Percentiles rank a stretch among this genome's conserved stretches.
These are phyloP conservation scores for Phaffomyces opuntiae DNA, from an alignment of 805 yeast species.

Conservation along the genomic window DNA sequence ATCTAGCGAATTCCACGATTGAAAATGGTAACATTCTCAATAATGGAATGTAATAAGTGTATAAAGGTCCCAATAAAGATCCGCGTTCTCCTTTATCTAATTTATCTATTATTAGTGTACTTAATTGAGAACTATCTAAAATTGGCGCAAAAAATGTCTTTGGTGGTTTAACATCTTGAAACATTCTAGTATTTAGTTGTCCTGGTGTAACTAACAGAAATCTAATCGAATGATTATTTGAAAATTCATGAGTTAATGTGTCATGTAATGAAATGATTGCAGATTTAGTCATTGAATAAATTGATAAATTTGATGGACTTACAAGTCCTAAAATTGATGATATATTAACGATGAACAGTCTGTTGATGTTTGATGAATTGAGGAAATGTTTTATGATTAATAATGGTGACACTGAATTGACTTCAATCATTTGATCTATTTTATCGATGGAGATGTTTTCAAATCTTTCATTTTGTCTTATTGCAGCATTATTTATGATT, in stretches of 20 bases:
- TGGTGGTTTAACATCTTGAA: slow-evolving; percentile 70
- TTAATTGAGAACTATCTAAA: slow-evolving; percentile 51
- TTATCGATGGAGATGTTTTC: slow-evolving; percentile 44
- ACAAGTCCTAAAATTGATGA: slow-evolving; percentile 76
- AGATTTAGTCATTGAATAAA: slow-evolving; percentile 84
- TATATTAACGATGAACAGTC: slow-evolving; percentile 73
- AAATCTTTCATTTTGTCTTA: slow-evolving; percentile 46
- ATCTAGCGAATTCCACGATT: slow-evolving; percentile 33
- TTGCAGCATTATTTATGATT: slow-evolving; percentile 80
- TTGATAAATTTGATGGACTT: slow-evolving; percentile 69
- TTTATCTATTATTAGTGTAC: slow-evolving; percentile 45
- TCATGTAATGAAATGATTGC: slow-evolving; percentile 81
- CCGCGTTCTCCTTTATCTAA: slow-evolving; percentile 62
- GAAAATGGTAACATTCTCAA: slow-evolving; percentile 66
- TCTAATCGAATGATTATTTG: slow-evolving; percentile 44
- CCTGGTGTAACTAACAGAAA: slow-evolving; percentile 80
- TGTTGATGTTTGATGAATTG: slow-evolving; percentile 32
- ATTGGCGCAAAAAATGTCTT: slow-evolving; percentile 73
- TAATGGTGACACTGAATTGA: slow-evolving; percentile 62
- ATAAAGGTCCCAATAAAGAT: slow-evolving; percentile 63
- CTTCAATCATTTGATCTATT: slow-evolving; percentile 48
- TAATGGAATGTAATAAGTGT: slow-evolving; percentile 63
- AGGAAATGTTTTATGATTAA: slow-evolving; percentile 59
- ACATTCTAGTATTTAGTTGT: slow-evolving; percentile 71
- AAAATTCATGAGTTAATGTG: slow-evolving; percentile 64